These are phyloP conservation scores for Wickerhamomyces canadensis DNA, from an alignment of 805 yeast species.

Conservation along the genomic window DNA sequence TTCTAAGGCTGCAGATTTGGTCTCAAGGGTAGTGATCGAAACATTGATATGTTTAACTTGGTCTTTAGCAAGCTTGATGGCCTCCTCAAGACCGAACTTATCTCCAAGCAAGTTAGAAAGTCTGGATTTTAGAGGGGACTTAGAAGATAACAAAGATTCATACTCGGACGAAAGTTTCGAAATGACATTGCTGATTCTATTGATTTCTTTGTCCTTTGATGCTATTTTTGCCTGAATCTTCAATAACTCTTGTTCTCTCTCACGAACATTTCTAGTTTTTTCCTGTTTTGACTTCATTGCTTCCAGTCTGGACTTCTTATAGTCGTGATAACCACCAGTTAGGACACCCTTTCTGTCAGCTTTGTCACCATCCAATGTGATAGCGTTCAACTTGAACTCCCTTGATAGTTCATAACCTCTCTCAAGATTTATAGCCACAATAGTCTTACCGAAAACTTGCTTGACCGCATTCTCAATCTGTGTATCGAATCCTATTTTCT, in stretches of 20 bases:
- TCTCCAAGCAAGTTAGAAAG: constrained; percentile 37
- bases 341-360: constrained; percentile 80
- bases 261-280: constrained; percentile 44
- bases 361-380: constrained; percentile 89
- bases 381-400: constrained; percentile 57
- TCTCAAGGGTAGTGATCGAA: constrained; percentile 17
- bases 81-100: constrained; percentile 38
- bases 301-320: constrained; percentile 63
- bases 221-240: constrained; percentile 34
- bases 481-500: constrained; percentile 60
- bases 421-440: constrained; percentile 67
- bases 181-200: constrained; percentile 41
- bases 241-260: constrained; percentile 33
- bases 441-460: constrained; percentile 76
- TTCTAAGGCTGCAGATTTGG: constrained; percentile 32
- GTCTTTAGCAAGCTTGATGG: constrained; percentile 22
- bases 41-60: constrained; percentile 5
- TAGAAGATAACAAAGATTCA: constrained; percentile 37
- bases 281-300: constrained; percentile 51
- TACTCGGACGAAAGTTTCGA: constrained; percentile 28
- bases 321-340: constrained; percentile 83
- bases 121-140: constrained; percentile 39
- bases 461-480: constrained; percentile 59
- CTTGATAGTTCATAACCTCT: constrained; percentile 65
- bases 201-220: constrained; percentile 46